Evolutionary conservation across 2,329 filamentous ascomycete species (phyloP).

Genomic region (Fusarium sp.): DNA sequence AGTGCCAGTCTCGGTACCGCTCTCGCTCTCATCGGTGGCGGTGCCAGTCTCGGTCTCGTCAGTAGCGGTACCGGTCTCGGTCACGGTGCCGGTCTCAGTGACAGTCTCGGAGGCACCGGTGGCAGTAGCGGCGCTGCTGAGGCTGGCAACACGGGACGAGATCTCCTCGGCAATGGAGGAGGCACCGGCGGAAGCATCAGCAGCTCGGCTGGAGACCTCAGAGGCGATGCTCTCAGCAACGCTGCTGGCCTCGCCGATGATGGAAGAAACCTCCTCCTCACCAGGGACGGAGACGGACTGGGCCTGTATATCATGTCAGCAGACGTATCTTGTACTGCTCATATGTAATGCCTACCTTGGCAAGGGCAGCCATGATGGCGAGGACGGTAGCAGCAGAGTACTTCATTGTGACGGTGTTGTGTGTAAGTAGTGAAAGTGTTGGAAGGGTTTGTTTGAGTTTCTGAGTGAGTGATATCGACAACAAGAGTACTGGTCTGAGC

Average conservation of each 20-base stretch:
- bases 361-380: conserved; percentile 44
- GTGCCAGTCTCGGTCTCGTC: conserved; percentile 33
- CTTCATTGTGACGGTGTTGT: conserved; percentile 48
- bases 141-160: neutral
- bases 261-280: conserved; percentile 16
- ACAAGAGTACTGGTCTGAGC: conserved; percentile 1
- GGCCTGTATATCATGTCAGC: conserved; percentile 20
- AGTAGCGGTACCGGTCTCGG: conserved; percentile 14
- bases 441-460: neutral
- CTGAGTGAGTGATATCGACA: conserved; percentile 11
- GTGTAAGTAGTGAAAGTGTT: conserved; percentile 7
- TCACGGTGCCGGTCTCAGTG: conserved; percentile 5
- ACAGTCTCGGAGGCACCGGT: conserved; percentile 11
- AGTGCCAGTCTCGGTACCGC: conserved; percentile 23
- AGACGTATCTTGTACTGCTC: neutral
- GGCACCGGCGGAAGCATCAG: conserved; percentile 17
- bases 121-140: neutral
- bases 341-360: conserved; percentile 22
- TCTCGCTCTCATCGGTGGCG: conserved; percentile 20
- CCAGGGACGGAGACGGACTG: conserved; percentile 22
- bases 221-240: conserved; percentile 13
- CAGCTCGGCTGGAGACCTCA: conserved; percentile 6
- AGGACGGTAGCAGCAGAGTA: conserved; percentile 47
- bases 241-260: conserved; percentile 16
- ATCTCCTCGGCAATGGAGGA: conserved; percentile 13